Percentiles rank a stretch among this genome's conserved stretches.
Conservation (phyloP, 768 basidiomycete species). For the Suillus spraguei region DNA sequence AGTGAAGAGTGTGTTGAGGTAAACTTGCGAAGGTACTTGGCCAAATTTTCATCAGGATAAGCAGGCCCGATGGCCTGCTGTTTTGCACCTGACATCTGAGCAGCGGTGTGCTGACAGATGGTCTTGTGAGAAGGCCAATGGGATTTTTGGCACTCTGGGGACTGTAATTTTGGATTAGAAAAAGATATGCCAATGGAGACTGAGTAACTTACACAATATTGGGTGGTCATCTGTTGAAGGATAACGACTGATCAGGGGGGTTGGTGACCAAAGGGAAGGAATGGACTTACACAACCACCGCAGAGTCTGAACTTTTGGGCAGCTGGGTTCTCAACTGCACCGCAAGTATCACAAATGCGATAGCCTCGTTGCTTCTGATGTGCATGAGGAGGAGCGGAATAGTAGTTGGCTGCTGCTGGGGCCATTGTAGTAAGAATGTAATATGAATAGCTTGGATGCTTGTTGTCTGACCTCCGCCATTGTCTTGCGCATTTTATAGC, state of each 20-base stretch:
- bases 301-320: slow-evolving; percentile 72
- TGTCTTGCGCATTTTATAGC: slow-evolving; percentile 37
- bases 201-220: slow-evolving; percentile 68
- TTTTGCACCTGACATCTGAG: slow-evolving; percentile 59
- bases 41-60: slow-evolving; percentile 63
- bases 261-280: slow-evolving; percentile 15
- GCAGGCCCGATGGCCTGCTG: slow-evolving; percentile 43
- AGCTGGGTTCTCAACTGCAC: slow-evolving; percentile 64
- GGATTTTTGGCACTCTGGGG: slow-evolving; percentile 74
- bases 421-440: slow-evolving; percentile 32
- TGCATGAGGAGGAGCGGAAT: slow-evolving; percentile 50
- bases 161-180: slow-evolving; percentile 44
- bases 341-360: slow-evolving; percentile 81
- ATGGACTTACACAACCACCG: slow-evolving; percentile 76
- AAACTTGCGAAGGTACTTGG: slow-evolving; percentile 77
- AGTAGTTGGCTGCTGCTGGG: slow-evolving; percentile 82
- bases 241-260: slow-evolving; percentile 25
- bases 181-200: slow-evolving; percentile 11
- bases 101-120: slow-evolving; percentile 79
- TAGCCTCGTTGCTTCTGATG: slow-evolving; percentile 63
- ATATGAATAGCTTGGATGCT: slow-evolving; percentile 24
- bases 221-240: slow-evolving; percentile 69
- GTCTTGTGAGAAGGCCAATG: slow-evolving; percentile 79
- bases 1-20: slow-evolving; percentile 70
- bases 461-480: slow-evolving; percentile 31